Evolutionary conservation across 805 yeast species (phyloP), one percentile per base, ranked within the genome.

Genomic region (Saccharomycopsis javanensis): DNA sequence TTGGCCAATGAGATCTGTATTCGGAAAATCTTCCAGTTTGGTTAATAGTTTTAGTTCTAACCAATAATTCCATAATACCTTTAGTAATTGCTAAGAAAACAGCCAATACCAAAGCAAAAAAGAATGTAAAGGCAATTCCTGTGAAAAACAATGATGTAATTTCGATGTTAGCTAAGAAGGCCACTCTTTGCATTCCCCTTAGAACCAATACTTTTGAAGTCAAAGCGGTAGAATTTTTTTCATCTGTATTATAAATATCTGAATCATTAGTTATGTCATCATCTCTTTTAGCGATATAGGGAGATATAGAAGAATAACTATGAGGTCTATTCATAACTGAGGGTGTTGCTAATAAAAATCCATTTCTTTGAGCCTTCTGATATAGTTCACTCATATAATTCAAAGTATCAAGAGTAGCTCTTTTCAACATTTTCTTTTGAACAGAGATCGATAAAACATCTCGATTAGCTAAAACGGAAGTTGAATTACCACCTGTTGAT

Each of bases 181-280:
- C 83, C 5, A 92, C 97, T 72, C 99, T 83, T 70, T 89, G 88
- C 60, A 94, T 85, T 63, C 99, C 99, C 67, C 96, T 81, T 55
- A 94, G 73, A 38, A 92, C 83, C 65, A 94, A 75, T 48, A 89
- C 88, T 65, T 85, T 86, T 5, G 85, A 73, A 1, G 85, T 71
- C 52, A 85, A 70, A 45, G 78, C 70, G 45, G 78, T 73, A 2
- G 78, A 68, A 59, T 79, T 79, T 61, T 79, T 79, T 69, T 92
- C 96, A 69, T 85, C 74, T 7, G 85, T 79, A n/a, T 89, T 81
- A 69, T 86, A 87, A 45, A 85, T 65, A 3, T 69, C 61, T 1
- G 77, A 63, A 63, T 79, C 79, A 37, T 75, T 71, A 57, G 77
- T 69, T 20, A 42, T 42, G 46, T 73, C 71, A 10, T 27, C 30